Percentiles rank a stretch among this genome's conserved stretches.
Evolutionary conservation across 2,329 filamentous ascomycete genomes (phyloP).

Genomic region (Ophiocordyceps camponoti-leonardi): DNA sequence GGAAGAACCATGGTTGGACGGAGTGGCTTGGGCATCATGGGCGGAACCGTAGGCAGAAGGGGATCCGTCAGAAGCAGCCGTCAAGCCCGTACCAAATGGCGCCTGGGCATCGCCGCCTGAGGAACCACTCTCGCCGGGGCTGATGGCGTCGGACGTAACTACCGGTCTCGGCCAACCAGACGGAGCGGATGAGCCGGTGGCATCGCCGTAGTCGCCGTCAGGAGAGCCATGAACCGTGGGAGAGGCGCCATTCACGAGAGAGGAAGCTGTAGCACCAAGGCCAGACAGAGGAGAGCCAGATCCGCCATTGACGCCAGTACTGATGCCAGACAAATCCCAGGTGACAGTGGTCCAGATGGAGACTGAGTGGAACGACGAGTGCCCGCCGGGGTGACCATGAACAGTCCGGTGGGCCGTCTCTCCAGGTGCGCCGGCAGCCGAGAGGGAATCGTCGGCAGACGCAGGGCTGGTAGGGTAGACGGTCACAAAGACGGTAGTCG

Average conservation of each 20-base stretch:
- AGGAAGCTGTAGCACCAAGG: conserved; percentile 1
- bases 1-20: not conserved
- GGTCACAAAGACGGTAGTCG: conserved; percentile 31
- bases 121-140: conserved; percentile 1
- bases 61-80: not conserved
- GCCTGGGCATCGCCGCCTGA: conserved; percentile 2
- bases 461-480: conserved; percentile 17
- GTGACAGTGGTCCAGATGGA: conserved; percentile 18
- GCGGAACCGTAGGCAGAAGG: not conserved
- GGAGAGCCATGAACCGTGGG: conserved; percentile 1
- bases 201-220: conserved; percentile 3
- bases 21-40: conserved; percentile 1
- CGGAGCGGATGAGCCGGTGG: not conserved
- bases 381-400: conserved; percentile 9
- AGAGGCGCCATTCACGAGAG: conserved; percentile 4
- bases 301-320: conserved; percentile 3
- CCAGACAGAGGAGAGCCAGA: conserved; percentile 2
- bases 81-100: not conserved
- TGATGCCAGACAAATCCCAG: conserved; percentile 15
- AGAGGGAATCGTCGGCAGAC: conserved; percentile 2
- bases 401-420: conserved; percentile 7
- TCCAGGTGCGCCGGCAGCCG: conserved; percentile 5
- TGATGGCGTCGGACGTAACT: conserved; percentile 3
- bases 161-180: conserved; percentile 4
- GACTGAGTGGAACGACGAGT: conserved; percentile 5